phyloP scores from a whole-genome alignment of 139 green algal genomes.

The Auxenochlorella protothecoides region DNA sequence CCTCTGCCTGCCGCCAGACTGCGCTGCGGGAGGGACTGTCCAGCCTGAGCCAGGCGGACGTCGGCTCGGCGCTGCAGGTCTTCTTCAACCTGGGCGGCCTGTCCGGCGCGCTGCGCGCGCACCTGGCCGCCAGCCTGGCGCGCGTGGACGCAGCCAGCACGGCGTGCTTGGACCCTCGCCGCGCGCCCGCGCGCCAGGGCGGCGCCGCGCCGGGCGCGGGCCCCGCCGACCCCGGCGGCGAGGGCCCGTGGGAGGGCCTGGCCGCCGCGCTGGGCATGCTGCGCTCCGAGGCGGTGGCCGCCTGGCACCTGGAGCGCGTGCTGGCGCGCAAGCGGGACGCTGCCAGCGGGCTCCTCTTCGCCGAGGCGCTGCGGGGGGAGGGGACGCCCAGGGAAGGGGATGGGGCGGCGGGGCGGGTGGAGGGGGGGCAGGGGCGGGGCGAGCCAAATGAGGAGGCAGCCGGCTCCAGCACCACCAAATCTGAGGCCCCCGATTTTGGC shows the following conservation, averaged over 20 bases:
- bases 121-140: constrained; percentile 27
- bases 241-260: not conserved
- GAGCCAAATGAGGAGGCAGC: no score
- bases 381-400: no score
- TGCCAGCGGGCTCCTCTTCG: no score
- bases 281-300: constrained; percentile 20
- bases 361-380: no score
- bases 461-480: no score
- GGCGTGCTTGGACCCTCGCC: constrained; percentile 35
- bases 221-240: not conserved
- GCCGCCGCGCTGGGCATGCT: no score
- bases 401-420: no score
- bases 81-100: constrained; percentile 82
- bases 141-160: constrained; percentile 13
- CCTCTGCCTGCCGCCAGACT: constrained; percentile 21
- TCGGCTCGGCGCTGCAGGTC: constrained; percentile 81
- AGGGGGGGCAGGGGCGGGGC: no score
- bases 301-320: constrained; percentile 89
- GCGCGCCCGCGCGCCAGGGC: no score
- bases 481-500: no score
- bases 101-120: constrained; percentile 30
- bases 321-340: constrained; percentile 85
- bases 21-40: constrained; percentile 65
- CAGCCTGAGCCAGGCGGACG: constrained; percentile 69
- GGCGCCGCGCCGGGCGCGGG: not conserved